Evolutionary conservation across 176 grass and related monocot genomes (phyloP).

Genomic region (Zoysia japonica): DNA sequence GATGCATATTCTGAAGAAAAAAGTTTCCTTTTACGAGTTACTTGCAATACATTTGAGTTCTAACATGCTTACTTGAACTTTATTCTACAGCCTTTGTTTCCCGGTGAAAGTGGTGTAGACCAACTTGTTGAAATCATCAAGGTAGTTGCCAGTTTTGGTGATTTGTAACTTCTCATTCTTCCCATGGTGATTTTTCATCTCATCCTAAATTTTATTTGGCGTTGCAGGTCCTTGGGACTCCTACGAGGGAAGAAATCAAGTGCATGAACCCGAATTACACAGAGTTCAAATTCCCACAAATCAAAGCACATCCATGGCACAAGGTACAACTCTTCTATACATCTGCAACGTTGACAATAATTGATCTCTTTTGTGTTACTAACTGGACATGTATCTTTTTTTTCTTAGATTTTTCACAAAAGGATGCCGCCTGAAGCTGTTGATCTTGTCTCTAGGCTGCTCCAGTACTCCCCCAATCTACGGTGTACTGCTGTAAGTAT

Average conservation of each 20-base stretch:
- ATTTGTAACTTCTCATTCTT: not conserved
- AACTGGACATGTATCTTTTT: not conserved
- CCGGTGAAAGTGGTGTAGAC: slow-evolving; percentile 81
- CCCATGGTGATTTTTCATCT: not conserved
- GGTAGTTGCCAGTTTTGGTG: slow-evolving; percentile 31
- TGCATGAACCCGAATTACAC: slow-evolving; percentile 90
- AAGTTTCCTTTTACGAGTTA: not conserved
- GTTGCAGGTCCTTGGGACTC: slow-evolving; percentile 71
- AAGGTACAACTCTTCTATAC: slow-evolving; percentile 47
- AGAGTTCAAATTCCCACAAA: slow-evolving; percentile 80
- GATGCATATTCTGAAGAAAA: not conserved
- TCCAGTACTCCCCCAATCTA: slow-evolving; percentile 76
- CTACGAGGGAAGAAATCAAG: slow-evolving; percentile 85
- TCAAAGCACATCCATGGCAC: slow-evolving; percentile 85
- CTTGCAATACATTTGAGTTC: not conserved
- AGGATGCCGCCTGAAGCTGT: slow-evolving; percentile 75
- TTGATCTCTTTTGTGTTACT: slow-evolving; percentile 2
- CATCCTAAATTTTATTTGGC: slow-evolving; percentile 5
- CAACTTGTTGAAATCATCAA: slow-evolving; percentile 89
- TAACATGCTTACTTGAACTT: slow-evolving; percentile 31
- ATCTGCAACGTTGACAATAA: not conserved
- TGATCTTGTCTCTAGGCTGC: slow-evolving; percentile 74
- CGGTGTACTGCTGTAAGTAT: slow-evolving; percentile 74
- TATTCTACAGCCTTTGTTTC: slow-evolving; percentile 70
- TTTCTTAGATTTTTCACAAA: slow-evolving; percentile 64